A percentile compares a stretch with the other conserved stretches of the same genome.
Evolutionary conservation across 225 moss, liverwort and hornwort genomes (phyloP).

Genomic region (Straminergon stramineum): DNA sequence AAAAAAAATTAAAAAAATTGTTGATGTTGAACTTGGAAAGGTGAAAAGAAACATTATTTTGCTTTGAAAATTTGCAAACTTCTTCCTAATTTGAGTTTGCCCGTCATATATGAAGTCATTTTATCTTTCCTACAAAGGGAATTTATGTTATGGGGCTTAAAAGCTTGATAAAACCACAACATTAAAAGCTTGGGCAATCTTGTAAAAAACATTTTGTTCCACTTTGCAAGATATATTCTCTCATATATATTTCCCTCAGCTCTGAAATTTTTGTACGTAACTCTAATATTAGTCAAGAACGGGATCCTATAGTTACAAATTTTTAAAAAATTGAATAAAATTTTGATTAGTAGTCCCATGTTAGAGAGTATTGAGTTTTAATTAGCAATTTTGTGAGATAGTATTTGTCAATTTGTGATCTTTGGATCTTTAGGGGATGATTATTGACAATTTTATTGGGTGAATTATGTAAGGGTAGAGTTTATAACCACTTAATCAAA

Average conservation of each 20-base stretch:
- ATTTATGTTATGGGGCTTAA: background rate
- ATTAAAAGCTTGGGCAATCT: accelerated
- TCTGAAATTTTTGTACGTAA: background rate
- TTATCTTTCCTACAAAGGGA: background rate
- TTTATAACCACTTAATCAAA: background rate
- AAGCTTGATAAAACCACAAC: accelerated
- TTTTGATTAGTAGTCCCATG: background rate
- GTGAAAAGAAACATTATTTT: accelerated
- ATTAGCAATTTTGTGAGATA: too few species aligned
- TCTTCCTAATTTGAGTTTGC: accelerated
- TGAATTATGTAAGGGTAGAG: background rate
- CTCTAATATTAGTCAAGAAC: background rate
- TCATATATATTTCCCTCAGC: accelerated
- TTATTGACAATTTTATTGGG: accelerated
- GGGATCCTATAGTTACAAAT: background rate
- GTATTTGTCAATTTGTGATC: background rate
- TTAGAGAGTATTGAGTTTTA: background rate
- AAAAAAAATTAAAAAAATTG: background rate
- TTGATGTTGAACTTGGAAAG: too few species aligned
- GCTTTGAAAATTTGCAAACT: background rate
- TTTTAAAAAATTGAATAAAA: background rate
- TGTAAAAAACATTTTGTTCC: background rate
- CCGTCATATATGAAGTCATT: background rate
- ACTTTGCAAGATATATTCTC: background rate
- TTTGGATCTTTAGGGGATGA: accelerated